A percentile compares a stretch with the other conserved stretches of the same genome.
phyloP scores from a whole-genome alignment of 371 early-diverging fungal genomes.

The Dinochytrium kinnereticum region DNA sequence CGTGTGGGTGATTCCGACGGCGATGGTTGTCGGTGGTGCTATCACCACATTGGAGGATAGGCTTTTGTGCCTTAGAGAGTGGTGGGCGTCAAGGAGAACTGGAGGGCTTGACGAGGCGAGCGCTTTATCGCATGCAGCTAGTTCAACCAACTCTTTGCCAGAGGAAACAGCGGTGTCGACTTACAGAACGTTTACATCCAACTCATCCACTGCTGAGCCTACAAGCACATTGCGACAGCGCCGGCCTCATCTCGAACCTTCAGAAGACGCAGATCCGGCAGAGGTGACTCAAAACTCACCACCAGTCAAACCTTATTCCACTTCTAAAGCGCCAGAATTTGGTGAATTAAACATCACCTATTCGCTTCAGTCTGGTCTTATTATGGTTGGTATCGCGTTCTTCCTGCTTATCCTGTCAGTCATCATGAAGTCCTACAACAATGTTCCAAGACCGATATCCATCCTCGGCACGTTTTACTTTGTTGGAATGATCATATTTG shows the following conservation, averaged over 20 bases:
- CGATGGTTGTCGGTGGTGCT: conserved; percentile 61
- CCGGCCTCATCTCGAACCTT: too few species aligned
- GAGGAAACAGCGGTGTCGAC: not conserved
- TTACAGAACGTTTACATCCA: not conserved
- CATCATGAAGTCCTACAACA: conserved; percentile 43
- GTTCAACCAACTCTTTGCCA: too few species aligned
- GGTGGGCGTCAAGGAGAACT: not conserved
- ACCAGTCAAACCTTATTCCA: not conserved
- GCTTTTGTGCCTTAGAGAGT: not conserved
- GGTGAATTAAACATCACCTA: not conserved
- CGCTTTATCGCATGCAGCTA: not conserved
- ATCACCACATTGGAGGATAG: conserved; percentile 37
- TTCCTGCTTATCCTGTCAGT: conserved; percentile 52
- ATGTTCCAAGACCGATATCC: conserved; percentile 22
- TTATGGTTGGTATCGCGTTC: conserved; percentile 50
- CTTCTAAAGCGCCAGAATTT: conserved; percentile 13
- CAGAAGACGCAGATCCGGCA: not conserved
- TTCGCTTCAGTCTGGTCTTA: conserved; percentile 36
- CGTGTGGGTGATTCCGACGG: conserved; percentile 59
- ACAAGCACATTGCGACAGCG: not conserved
- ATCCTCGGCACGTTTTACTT: conserved; percentile 62
- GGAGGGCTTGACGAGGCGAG: not conserved
- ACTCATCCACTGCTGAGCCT: not conserved
- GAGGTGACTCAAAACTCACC: not conserved
- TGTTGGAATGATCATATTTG: conserved; percentile 69